Evolutionary conservation across 768 basidiomycete genomes (phyloP), one percentile per base, ranked within the genome.

Genomic region (Rubroboletus satanas): DNA sequence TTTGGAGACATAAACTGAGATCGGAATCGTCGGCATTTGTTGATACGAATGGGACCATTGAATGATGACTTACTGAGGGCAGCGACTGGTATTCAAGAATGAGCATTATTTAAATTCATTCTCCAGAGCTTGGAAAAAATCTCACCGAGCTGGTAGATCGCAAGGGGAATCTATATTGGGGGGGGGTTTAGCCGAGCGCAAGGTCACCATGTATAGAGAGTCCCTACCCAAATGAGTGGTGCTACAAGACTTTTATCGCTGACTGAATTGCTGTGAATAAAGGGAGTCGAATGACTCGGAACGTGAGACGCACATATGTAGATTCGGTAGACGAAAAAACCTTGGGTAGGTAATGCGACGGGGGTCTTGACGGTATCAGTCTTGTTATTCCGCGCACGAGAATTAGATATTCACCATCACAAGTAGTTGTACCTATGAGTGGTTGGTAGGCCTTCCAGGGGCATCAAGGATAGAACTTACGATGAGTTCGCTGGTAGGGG

Each of bases 321-420:
- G 33, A 57, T 57, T 12, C 56, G 47, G 17, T 45, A 49, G 4
- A 57, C 39, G n/a, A 57, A 45, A 31, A 57, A 57, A 2, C 47
- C 56, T 45, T 57, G 56, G 4, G 53, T 39, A 33, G 45, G 36
- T 9, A 55, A 4, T 15, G 53, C 43, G 17, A 45, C 53, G 5
- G 37, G 14, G 18, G 28, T 23, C 56, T 57, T 21, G 18, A 44
- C 3, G n/a, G 31, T 14, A 33, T 57, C 36, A 43, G 41, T 10
- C 17, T 36, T 14, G 21, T 33, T 21, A 17, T 49, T 37, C 29
- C n/a, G 10, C 5, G 1, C 8, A 15, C 5, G 14, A 35, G 26
- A 17, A 42, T 39, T 8, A 55, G 17, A 39, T 38, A 9, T 38
- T 28, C n/a, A 55, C 56, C 35, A 38, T 49, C 15, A 55, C 45